Percentiles rank a stretch among this genome's conserved stretches.
Evolutionary conservation across 305 asterid genomes (phyloP).

Genomic region (Solanum hybrid): DNA sequence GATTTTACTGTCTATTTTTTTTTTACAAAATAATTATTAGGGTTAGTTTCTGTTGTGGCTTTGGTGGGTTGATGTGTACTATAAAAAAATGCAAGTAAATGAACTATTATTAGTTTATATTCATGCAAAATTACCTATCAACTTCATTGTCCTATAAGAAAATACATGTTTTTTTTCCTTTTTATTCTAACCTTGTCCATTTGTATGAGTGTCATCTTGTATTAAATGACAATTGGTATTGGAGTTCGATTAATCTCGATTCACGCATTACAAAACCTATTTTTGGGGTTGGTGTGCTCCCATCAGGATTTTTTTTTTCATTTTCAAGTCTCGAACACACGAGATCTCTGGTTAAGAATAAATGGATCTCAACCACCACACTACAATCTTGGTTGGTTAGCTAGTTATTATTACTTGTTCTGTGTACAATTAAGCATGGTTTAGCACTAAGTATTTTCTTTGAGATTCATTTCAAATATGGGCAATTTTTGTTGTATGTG

Average conservation of each 20-base stretch:
- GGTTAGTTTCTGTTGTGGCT: neutral
- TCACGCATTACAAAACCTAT: rapidly evolving
- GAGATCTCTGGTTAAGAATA: neutral
- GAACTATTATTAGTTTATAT: neutral
- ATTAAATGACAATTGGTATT: neutral
- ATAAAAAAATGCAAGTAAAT: neutral
- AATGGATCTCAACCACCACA: neutral
- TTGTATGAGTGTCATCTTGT: neutral
- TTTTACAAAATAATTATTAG: neutral
- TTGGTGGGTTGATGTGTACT: neutral
- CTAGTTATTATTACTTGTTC: neutral
- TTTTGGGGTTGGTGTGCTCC: neutral
- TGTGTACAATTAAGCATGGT: neutral
- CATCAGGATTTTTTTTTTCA: neutral
- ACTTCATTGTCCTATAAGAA: neutral
- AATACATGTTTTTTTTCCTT: neutral
- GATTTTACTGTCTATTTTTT: neutral
- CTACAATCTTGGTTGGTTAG: neutral
- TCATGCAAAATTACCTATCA: neutral
- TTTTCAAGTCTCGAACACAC: neutral
- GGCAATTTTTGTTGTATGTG: neutral
- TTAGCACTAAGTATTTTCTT: neutral
- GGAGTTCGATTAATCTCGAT: neutral
- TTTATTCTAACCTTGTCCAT: neutral
- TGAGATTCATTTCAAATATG: neutral